phyloP scores from a whole-genome alignment of 106 monocot genomes.

The Ottelia alismoides region DNA sequence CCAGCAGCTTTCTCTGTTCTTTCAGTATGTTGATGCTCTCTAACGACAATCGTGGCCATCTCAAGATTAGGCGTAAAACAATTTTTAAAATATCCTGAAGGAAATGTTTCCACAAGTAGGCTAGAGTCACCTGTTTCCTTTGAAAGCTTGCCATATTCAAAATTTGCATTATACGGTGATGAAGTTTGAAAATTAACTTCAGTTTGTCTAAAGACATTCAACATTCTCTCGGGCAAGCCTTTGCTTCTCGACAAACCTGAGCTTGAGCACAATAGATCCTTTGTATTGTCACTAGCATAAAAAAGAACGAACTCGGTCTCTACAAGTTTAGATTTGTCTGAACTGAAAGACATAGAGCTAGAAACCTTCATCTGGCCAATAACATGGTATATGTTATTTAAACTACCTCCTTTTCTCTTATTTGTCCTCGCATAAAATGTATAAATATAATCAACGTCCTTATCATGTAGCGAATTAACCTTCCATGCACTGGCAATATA shows the following conservation, averaged over 20 bases:
- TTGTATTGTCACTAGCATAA: slow-evolving; percentile 14
- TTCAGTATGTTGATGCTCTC: slow-evolving; percentile 16
- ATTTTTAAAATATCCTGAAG: not conserved
- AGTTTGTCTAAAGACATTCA: slow-evolving; percentile 29
- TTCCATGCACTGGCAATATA: slow-evolving; percentile 34
- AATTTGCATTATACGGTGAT: too few species aligned
- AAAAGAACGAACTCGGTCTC: slow-evolving; percentile 77
- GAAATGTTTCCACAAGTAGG: not conserved
- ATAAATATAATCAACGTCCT: slow-evolving; percentile 43
- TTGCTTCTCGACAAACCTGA: slow-evolving; percentile 17
- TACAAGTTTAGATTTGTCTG: slow-evolving; percentile 12
- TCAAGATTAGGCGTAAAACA: slow-evolving; percentile 33
- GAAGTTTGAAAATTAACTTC: too few species aligned
- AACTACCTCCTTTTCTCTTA: not conserved
- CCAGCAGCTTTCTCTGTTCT: slow-evolving; percentile 24
- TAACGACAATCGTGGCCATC: slow-evolving; percentile 51
- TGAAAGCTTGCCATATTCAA: too few species aligned
- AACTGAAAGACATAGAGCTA: slow-evolving; percentile 33
- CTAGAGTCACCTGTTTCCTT: not conserved
- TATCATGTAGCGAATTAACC: slow-evolving; percentile 18
- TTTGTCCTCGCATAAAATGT: slow-evolving; percentile 29
- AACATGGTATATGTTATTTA: slow-evolving; percentile 1
- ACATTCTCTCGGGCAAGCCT: slow-evolving; percentile 29
- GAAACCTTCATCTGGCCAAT: slow-evolving; percentile 73
- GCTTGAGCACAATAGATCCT: slow-evolving; percentile 17